Evolutionary conservation across 176 grass and related monocot genomes (phyloP).

Genomic region (Cymbopogon citratus): DNA sequence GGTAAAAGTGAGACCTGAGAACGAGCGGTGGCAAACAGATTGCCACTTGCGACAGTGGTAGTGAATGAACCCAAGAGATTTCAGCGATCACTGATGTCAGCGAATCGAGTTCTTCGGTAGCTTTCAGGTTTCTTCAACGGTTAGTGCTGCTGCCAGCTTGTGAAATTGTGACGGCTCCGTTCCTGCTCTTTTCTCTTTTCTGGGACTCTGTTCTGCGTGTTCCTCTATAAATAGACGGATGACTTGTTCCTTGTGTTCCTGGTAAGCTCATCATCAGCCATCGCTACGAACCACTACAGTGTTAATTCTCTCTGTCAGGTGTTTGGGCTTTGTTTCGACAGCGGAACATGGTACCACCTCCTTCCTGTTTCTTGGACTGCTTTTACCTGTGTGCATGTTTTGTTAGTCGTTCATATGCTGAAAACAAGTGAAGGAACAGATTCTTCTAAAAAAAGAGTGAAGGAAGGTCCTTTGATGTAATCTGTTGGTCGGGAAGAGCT

Average conservation of each 20-base stretch:
- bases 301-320: background rate
- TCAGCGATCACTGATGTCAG: background rate
- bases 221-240: conserved; percentile 23
- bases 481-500: background rate
- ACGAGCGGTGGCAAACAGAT: background rate
- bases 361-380: background rate
- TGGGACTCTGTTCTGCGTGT: background rate
- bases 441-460: too few relatives aligned
- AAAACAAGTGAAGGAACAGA: background rate
- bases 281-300: background rate
- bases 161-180: background rate
- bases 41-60: background rate
- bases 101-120: conserved; percentile 38
- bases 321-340: background rate
- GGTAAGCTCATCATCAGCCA: background rate
- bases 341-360: conserved; percentile 21
- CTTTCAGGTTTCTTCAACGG: conserved; percentile 25
- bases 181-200: background rate
- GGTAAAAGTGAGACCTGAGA: background rate
- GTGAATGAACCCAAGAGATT: background rate
- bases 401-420: background rate
- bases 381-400: background rate
- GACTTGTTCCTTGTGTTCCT: background rate
- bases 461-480: background rate
- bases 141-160: conserved; percentile 16